Evolutionary conservation across 352 stramenopile species (phyloP).

Genomic region (Phytophthora hibernalis): DNA sequence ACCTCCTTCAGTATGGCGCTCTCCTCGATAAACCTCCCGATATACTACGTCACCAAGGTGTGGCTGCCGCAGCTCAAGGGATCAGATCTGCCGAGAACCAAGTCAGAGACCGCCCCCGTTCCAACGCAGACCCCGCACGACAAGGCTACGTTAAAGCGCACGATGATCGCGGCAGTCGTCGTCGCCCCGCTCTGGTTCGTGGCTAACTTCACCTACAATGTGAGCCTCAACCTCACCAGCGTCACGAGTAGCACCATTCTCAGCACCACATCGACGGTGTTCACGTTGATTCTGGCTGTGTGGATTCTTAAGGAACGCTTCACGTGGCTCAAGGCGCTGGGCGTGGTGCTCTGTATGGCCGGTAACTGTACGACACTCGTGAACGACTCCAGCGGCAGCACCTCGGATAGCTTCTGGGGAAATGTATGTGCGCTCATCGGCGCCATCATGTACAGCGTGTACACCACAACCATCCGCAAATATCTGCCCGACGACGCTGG

Average conservation of each 20-base stretch:
- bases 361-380: slow-evolving; percentile 90
- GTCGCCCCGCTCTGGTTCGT: slow-evolving; percentile 96
- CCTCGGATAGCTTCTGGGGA: slow-evolving; percentile 57
- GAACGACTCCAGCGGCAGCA: slow-evolving; percentile 64
- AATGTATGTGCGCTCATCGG: slow-evolving; percentile 74
- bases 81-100: slow-evolving; percentile 34
- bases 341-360: slow-evolving; percentile 89
- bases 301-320: slow-evolving; percentile 86
- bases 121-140: slow-evolving; percentile 32
- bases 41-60: slow-evolving; percentile 68
- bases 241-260: slow-evolving; percentile 97
- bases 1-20: slow-evolving; percentile 84
- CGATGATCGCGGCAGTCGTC: slow-evolving; percentile 51
- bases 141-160: slow-evolving; percentile 41
- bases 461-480: slow-evolving; percentile 90
- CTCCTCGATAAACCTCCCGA: slow-evolving; percentile 79
- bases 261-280: slow-evolving; percentile 94
- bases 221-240: slow-evolving; percentile 91
- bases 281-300: slow-evolving; percentile 93
- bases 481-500: slow-evolving; percentile 82
- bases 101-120: slow-evolving; percentile 14
- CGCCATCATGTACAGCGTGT: slow-evolving; percentile 94
- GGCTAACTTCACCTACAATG: slow-evolving; percentile 96
- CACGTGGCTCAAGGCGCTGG: slow-evolving; percentile 81
- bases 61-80: slow-evolving; percentile 32